A percentile compares a stretch with the other conserved stretches of the same genome.
phyloP scores from a whole-genome alignment of 345 rosid genomes.

The Isatis tinctoria region DNA sequence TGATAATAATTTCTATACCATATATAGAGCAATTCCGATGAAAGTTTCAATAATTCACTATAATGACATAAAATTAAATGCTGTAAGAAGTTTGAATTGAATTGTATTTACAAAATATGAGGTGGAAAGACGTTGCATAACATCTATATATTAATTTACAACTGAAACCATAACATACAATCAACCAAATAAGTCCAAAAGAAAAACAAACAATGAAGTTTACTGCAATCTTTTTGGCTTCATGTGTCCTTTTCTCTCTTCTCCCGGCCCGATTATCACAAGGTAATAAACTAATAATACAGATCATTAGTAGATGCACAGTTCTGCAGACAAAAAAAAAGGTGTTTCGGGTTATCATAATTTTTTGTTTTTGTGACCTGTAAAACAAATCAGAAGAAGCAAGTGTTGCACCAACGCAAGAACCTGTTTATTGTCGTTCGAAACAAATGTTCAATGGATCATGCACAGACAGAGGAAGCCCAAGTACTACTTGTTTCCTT shows the following conservation, averaged over 20 bases:
- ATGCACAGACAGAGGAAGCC: slow-evolving; percentile 27
- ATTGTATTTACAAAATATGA: background rate
- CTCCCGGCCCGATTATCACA: background rate
- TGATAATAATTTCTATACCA: no score
- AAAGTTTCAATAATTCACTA: no score
- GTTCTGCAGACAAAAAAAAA: no score
- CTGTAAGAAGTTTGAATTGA: no score
- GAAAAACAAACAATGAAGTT: slow-evolving; percentile 6
- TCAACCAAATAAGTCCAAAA: background rate
- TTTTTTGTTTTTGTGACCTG: background rate
- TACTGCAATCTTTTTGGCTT: background rate
- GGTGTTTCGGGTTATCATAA: background rate
- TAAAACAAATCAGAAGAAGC: background rate
- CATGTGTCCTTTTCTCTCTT: slow-evolving; percentile 15
- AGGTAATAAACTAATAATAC: background rate
- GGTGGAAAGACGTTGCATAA: background rate
- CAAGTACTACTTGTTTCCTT: background rate
- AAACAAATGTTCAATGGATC: slow-evolving; percentile 21
- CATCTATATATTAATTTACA: background rate
- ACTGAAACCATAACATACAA: slow-evolving; percentile 3
- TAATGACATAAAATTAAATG: background rate
- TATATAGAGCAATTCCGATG: background rate
- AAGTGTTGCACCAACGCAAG: background rate
- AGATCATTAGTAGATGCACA: background rate
- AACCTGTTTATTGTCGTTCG: background rate